Evolutionary conservation across 31 red algal species (phyloP).

Genomic region (Odonthalia washingtoniensis): DNA sequence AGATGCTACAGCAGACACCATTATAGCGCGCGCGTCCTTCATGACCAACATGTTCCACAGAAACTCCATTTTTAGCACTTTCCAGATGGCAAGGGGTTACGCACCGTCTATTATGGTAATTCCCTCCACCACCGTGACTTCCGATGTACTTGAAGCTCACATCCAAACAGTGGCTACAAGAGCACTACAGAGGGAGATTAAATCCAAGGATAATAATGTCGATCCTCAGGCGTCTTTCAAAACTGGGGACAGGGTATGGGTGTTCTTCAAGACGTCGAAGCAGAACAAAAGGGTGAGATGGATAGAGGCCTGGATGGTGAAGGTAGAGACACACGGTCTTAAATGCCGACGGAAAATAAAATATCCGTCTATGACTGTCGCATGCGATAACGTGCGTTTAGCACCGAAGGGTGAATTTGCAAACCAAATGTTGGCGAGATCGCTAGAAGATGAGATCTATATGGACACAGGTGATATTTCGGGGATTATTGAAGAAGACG

Average conservation of each 20-base stretch:
- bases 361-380: slow-evolving; percentile 11
- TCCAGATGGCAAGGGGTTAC: slow-evolving; percentile 46
- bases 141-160: slow-evolving; percentile 20
- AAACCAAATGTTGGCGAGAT: too few relatives aligned
- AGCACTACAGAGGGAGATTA: slow-evolving; percentile 18
- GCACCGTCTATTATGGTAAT: slow-evolving; percentile 5
- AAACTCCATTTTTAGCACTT: slow-evolving; percentile 6
- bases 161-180: background rate
- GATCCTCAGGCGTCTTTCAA: background rate
- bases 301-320: slow-evolving; percentile 1
- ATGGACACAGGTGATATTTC: too few relatives aligned
- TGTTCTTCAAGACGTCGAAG: slow-evolving; percentile 7
- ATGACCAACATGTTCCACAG: too few relatives aligned
- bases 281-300: slow-evolving; percentile 34
- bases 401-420: slow-evolving; percentile 3
- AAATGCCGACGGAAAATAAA: background rate
- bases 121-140: background rate
- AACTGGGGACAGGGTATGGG: background rate
- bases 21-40: background rate
- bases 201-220: background rate
- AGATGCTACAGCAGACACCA: background rate
- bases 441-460: too few relatives aligned
- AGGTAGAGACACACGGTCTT: background rate
- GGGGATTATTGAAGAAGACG: too few relatives aligned
- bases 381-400: slow-evolving; percentile 30